Conservation (phyloP, 805 yeast species). For the Yarrowia divulgata region DNA sequence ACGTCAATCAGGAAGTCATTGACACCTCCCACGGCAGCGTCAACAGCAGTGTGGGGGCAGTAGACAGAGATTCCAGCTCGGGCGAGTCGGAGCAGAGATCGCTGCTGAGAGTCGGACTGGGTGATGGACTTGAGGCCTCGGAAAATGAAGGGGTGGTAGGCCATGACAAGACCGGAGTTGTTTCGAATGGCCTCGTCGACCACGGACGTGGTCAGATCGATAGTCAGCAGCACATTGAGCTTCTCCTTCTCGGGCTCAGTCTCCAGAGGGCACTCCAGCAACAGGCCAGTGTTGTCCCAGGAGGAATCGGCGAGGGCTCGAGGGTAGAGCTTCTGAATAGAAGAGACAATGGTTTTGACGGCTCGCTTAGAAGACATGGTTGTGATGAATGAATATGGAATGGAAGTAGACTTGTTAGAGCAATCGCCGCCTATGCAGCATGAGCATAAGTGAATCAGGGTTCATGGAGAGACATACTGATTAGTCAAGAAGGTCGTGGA, state of each 20-base stretch:
- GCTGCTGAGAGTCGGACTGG: slow-evolving; percentile 79
- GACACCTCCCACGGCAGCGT: slow-evolving; percentile 91
- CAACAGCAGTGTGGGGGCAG: slow-evolving; percentile 95
- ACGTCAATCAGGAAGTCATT: slow-evolving; percentile 88
- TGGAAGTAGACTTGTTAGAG: not conserved
- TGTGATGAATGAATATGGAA: not conserved
- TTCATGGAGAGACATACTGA: slow-evolving; percentile 2
- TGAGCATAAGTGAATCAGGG: slow-evolving; percentile 30
- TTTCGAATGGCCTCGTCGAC: slow-evolving; percentile 79
- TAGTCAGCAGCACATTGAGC: slow-evolving; percentile 64
- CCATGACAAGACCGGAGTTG: slow-evolving; percentile 67
- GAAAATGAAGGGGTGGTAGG: slow-evolving; percentile 96
- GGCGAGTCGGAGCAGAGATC: slow-evolving; percentile 72
- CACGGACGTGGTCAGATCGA: slow-evolving; percentile 84
- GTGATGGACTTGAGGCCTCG: slow-evolving; percentile 80
- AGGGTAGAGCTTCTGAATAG: slow-evolving; percentile 79
- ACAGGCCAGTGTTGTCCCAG: slow-evolving; percentile 96
- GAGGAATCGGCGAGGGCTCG: slow-evolving; percentile 77
- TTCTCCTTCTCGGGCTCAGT: slow-evolving; percentile 42
- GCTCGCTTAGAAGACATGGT: slow-evolving; percentile 54
- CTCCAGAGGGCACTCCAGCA: slow-evolving; percentile 68
- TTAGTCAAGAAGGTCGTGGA: not conserved
- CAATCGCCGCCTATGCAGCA: slow-evolving; percentile 25
- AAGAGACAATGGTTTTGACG: slow-evolving; percentile 48
- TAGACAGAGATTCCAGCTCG: slow-evolving; percentile 86